These are phyloP conservation scores for Middelhovenomyces tepae DNA, from an alignment of 805 yeast species.

Conservation along the genomic window DNA sequence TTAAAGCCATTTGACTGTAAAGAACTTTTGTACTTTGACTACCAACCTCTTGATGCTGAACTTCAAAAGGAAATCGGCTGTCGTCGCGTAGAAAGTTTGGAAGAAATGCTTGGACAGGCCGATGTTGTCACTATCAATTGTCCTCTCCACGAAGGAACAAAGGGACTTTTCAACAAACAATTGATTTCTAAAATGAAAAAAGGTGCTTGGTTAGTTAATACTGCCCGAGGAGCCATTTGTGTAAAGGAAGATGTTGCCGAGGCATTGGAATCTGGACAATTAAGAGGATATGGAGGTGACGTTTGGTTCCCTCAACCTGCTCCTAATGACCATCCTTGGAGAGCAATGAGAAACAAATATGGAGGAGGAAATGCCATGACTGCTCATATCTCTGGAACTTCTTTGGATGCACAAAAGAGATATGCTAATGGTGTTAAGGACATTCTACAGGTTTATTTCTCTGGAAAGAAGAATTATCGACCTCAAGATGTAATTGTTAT, in stretches of 20 bases:
- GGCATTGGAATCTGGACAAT: slow-evolving; percentile 58
- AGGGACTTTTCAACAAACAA: slow-evolving; percentile 59
- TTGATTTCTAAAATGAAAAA: slow-evolving; percentile 52
- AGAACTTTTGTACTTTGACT: slow-evolving; percentile 66
- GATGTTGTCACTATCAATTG: slow-evolving; percentile 72
- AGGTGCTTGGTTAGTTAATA: slow-evolving; percentile 67
- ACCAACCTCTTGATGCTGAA: slow-evolving; percentile 54
- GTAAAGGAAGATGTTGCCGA: slow-evolving; percentile 67
- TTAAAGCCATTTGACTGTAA: slow-evolving; percentile 65
- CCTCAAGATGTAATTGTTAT: slow-evolving; percentile 69
- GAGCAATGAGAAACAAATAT: slow-evolving; percentile 52
- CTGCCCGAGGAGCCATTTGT: slow-evolving; percentile 77
- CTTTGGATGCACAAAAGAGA: slow-evolving; percentile 70
- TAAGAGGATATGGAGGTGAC: slow-evolving; percentile 78
- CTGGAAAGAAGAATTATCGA: slow-evolving; percentile 55
- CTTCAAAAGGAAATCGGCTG: slow-evolving; percentile 52
- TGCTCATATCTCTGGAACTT: slow-evolving; percentile 73
- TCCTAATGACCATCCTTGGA: slow-evolving; percentile 70
- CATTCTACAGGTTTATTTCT: slow-evolving; percentile 55
- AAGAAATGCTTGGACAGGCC: slow-evolving; percentile 56
- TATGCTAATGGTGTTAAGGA: slow-evolving; percentile 62
- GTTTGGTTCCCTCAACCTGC: slow-evolving; percentile 86
- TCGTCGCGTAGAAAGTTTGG: slow-evolving; percentile 49
- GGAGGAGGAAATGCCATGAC: slow-evolving; percentile 82
- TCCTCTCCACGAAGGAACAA: slow-evolving; percentile 64